Evolutionary conservation across 805 yeast genomes (phyloP).

Genomic region (Priceomyces melissophilus): DNA sequence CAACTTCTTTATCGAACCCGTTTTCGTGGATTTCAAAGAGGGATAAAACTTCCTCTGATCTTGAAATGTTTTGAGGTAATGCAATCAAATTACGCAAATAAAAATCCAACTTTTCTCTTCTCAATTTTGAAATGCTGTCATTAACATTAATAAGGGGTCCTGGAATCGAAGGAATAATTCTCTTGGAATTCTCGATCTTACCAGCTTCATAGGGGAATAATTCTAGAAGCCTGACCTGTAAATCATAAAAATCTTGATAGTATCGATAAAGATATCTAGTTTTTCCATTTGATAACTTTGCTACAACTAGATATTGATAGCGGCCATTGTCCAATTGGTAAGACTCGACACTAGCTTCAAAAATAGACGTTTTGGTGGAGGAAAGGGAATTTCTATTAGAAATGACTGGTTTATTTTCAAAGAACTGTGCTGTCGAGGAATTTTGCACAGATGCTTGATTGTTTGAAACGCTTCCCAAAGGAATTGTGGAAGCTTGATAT

Average conservation of each 20-base stretch:
- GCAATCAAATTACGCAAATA: conserved; percentile 56
- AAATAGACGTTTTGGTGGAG: conserved; percentile 34
- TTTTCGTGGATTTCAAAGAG: conserved; percentile 64
- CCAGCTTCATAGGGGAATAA: conserved; percentile 93
- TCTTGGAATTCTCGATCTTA: conserved; percentile 65
- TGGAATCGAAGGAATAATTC: conserved; percentile 90
- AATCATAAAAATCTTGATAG: conserved; percentile 94
- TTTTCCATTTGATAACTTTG: conserved; percentile 64
- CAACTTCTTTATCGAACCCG: conserved; percentile 56
- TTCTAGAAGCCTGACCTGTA: conserved; percentile 79
- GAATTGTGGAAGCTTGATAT: conserved; percentile 86
- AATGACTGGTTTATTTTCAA: conserved; percentile 15
- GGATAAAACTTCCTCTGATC: conserved; percentile 61
- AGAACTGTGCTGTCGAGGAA: conserved; percentile 37
- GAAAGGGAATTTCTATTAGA: conserved; percentile 31
- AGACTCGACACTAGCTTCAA: conserved; percentile 73
- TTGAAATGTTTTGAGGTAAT: conserved; percentile 74
- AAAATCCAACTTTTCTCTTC: conserved; percentile 52
- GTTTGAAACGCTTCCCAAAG: conserved; percentile 50
- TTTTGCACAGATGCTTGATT: conserved; percentile 23
- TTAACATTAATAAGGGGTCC: conserved; percentile 93
- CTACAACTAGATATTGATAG: conserved; percentile 80
- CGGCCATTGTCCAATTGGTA: conserved; percentile 80
- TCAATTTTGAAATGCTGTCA: conserved; percentile 57
- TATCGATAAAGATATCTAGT: conserved; percentile 73